Base-by-base conservation (phyloP, 2,329 filamentous ascomycete species). In the Sclerotinia glacialis region DNA sequence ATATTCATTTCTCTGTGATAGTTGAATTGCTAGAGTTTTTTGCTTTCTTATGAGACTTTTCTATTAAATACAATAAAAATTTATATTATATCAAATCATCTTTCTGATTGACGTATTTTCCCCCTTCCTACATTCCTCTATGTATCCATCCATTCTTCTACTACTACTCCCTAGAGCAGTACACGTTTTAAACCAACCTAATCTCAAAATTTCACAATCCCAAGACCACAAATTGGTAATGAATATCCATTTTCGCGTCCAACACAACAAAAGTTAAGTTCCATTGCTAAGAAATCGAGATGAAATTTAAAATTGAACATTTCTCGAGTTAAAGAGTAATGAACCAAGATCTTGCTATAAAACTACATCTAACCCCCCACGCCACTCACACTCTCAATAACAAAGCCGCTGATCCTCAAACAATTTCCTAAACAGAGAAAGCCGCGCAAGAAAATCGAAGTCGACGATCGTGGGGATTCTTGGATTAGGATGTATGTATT, bases 401-500 rank as follows among this genome's bases (percentile, higher is more conserved):
- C 8, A 18, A 8, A 14, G 8, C 8, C 12, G 3, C 26, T 21
- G 14, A 52, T 21, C 4, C 3, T 71, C 66, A 21, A 71, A 67
- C 14, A 71, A 61, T 52, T 65, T 55, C 16, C 42, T 50, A 49
- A 72, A 93, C 2, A 28, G 2, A 23, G 28, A 49, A 23, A 11
- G 5, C 8, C 9, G 9, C 2, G 2, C 40, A 1, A 64, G 12
- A 21, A 52, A 14, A 8, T 64, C 53, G 73, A 82, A 84, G 69
- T 82, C 81, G 50, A 81, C 75, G 54, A 84, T 81, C 0, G 80
- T 83, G 9, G 16, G 23, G 26, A 3, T 31, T 21, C 9, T 7
- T 28, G 12, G 23, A 16, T 28, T 16, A 7, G 23, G 7, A 28
- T 26, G 3, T 8, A 26, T 3, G 1, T 5, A 52, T 52, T 6